A percentile compares a stretch with the other conserved stretches of the same genome.
Evolutionary conservation across 805 yeast genomes (phyloP).

Genomic region (Candida loeiensis): DNA sequence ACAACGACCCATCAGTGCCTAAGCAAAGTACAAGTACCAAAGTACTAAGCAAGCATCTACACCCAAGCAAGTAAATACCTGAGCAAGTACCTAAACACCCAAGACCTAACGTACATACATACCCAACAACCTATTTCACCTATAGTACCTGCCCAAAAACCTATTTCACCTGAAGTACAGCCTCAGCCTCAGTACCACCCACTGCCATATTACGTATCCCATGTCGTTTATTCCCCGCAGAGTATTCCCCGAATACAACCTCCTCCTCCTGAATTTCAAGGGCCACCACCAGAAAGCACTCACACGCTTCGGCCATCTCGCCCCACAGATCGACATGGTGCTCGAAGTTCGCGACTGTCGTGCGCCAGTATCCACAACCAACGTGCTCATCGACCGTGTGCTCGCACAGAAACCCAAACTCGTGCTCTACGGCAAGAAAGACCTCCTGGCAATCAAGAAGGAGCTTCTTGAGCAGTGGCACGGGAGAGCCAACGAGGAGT

Average conservation of each 20-base stretch:
- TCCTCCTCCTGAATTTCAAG: slow-evolving; percentile 73
- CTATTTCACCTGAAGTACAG: too few species aligned
- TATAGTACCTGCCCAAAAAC: background rate
- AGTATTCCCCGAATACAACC: slow-evolving; percentile 68
- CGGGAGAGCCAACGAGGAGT: slow-evolving; percentile 23
- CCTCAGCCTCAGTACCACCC: background rate
- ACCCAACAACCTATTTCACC: background rate
- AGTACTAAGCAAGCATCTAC: too few species aligned
- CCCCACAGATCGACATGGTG: slow-evolving; percentile 78
- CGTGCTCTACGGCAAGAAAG: slow-evolving; percentile 77
- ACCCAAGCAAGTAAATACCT: too few species aligned
- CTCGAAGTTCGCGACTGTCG: slow-evolving; percentile 85
- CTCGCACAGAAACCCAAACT: slow-evolving; percentile 53
- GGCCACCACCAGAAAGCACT: slow-evolving; percentile 89
- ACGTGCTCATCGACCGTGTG: slow-evolving; percentile 69
- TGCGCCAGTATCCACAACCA: slow-evolving; percentile 83
- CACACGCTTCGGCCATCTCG: slow-evolving; percentile 56
- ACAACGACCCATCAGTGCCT: too few species aligned
- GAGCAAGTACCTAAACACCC: too few species aligned
- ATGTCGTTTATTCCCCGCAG: slow-evolving; percentile 62
- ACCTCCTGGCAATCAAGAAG: slow-evolving; percentile 48
- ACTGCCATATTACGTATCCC: too few species aligned
- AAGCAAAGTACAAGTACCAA: too few species aligned
- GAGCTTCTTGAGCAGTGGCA: slow-evolving; percentile 35
- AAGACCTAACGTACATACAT: background rate